Conservation (phyloP, 495 filamentous ascomycete genomes). For the Ramalina intermedia region DNA sequence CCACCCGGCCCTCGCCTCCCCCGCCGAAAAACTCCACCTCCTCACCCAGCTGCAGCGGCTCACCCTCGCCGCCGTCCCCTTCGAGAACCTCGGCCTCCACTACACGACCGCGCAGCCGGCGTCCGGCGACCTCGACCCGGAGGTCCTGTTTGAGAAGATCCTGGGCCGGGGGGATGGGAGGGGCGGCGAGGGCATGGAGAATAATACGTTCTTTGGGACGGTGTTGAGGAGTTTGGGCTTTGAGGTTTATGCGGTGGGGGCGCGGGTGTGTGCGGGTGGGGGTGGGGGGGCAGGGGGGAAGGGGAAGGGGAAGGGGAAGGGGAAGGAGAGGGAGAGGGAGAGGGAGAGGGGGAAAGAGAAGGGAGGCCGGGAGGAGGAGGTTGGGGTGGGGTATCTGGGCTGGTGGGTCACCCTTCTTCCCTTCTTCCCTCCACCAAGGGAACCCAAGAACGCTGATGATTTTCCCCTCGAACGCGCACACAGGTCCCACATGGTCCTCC, state of each 20-base stretch:
- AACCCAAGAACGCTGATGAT: no score
- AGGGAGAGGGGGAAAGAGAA: slow-evolving; percentile 21
- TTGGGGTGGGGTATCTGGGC: slow-evolving; percentile 19
- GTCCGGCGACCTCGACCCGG: slow-evolving; percentile 36
- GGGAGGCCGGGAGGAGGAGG: slow-evolving; percentile 5
- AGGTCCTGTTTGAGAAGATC: slow-evolving; percentile 49
- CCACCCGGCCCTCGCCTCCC: not conserved
- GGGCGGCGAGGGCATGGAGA: slow-evolving; percentile 74
- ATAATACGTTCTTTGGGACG: slow-evolving; percentile 50
- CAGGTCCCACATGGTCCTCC: slow-evolving; percentile 57
- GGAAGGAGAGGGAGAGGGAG: slow-evolving; percentile 22
- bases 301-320: slow-evolving; percentile 11
- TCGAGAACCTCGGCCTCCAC: slow-evolving; percentile 50
- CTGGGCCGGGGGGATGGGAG: slow-evolving; percentile 31
- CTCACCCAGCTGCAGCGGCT: slow-evolving; percentile 17
- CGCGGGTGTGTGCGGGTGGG: slow-evolving; percentile 18
- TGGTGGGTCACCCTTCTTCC: slow-evolving; percentile 19
- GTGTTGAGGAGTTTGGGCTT: slow-evolving; percentile 51
- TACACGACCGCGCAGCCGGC: slow-evolving; percentile 33
- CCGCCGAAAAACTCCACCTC: slow-evolving; percentile 2
- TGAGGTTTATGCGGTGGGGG: slow-evolving; percentile 33
- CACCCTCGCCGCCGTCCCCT: slow-evolving; percentile 49
- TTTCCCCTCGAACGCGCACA: not conserved
- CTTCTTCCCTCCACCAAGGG: no score
- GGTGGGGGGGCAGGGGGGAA: slow-evolving; percentile 15